Base-by-base conservation (phyloP, 1,284 basidiomycete species). In the Apiotrichum sp. region DNA sequence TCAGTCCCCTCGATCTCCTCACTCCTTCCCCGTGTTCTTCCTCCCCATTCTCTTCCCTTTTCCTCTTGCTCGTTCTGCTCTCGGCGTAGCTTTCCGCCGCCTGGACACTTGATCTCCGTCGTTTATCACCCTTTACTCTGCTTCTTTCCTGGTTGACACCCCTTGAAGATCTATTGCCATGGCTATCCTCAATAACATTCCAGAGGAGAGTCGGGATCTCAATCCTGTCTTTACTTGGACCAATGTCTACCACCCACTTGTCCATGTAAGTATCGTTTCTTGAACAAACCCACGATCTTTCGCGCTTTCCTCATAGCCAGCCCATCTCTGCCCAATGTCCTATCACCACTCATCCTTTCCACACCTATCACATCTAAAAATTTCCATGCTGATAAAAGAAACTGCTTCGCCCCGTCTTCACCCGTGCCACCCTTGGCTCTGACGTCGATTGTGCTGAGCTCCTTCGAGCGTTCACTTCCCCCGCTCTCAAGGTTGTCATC, bases 381-480 rank as follows among this genome's bases (percentile, higher is more conserved):
- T n/a, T 35, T 4, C 9, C 34, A n/a, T 13, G 8, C 38, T 47
- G 33, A 42, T 36, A 31, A 10, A 35, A 52, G 50, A 39, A 38
- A 6, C 51, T 52, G 6, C 42, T 57, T 6, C 51, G 51, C 33
- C 56, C 56, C 4, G 38, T 46, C 13, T 34, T 57, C 29, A 40
- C 51, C 6, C 56, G 56, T 38, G 56, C 45, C 36, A 4, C 49
- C 32, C 13, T 46, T 33, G 51, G 51, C 36, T 13, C 33, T 8
- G 56, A 57, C 43, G 4, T 4, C 9, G 51, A 57, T 34, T 57
- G 56, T 43, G n/a, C 32, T 4, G 51, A 49, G 38, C 47, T 57
- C 22, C 38, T 53, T 16, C 31, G 10, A 4, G 16, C 39, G 1
- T 11, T 53, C 47, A 45, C 41, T 11, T 44, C 34, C 2, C 41